These are phyloP conservation scores for Pseudocercospora fijiensis DNA, from an alignment of 2,329 filamentous ascomycete species.

Conservation along the genomic window DNA sequence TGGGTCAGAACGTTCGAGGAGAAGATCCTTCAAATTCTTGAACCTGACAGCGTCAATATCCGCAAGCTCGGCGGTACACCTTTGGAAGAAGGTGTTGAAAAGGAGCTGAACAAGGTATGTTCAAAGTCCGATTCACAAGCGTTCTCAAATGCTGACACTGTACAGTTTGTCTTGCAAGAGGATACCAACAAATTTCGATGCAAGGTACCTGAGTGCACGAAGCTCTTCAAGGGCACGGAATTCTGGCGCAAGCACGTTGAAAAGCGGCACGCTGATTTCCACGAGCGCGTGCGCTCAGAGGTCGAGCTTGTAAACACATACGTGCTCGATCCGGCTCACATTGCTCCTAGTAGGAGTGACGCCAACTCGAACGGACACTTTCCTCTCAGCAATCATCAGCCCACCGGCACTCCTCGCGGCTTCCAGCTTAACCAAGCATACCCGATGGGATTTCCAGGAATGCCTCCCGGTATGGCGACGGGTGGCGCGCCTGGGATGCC, in stretches of 20 bases:
- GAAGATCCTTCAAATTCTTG: conserved; percentile 87
- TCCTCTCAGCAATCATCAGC: conserved; percentile 68
- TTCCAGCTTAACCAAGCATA: conserved; percentile 77
- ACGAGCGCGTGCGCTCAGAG: conserved; percentile 75
- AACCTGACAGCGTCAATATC: conserved; percentile 82
- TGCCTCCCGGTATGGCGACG: conserved; percentile 40
- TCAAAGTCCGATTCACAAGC: neutral
- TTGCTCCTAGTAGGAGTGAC: conserved; percentile 88
- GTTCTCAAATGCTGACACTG: conserved; percentile 3
- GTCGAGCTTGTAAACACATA: conserved; percentile 92
- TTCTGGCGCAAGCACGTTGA: conserved; percentile 99
- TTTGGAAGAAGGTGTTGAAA: conserved; percentile 79
- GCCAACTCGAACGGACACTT: conserved; percentile 96
- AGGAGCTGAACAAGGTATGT: conserved; percentile 69
- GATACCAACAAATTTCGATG: conserved; percentile 96
- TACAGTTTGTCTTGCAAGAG: conserved; percentile 81
- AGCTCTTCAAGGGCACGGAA: conserved; percentile 93
- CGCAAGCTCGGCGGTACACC: conserved; percentile 88
- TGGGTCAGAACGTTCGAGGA: conserved; percentile 99
- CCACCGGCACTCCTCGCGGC: conserved; percentile 82
- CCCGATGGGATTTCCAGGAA: conserved; percentile 39
- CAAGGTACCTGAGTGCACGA: conserved; percentile 92
- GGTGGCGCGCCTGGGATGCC: conserved; percentile 35
- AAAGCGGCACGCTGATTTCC: conserved; percentile 90
- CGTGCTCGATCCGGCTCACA: conserved; percentile 89